Percentiles rank a stretch among this genome's conserved stretches.
phyloP scores from a whole-genome alignment of 2,329 filamentous ascomycete genomes.

The Xylaria sp. region DNA sequence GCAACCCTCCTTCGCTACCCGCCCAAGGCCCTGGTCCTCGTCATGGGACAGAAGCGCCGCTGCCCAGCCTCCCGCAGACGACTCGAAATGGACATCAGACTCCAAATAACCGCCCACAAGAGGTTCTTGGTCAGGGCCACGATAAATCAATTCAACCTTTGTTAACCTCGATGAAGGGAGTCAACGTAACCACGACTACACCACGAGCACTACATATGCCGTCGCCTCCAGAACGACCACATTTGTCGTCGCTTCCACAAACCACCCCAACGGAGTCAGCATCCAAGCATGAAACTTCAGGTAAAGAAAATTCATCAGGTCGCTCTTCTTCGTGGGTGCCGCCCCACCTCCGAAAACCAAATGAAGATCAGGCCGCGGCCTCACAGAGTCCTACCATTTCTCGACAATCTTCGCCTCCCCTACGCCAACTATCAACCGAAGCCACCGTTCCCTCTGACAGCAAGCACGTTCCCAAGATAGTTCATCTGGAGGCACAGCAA shows the following conservation, averaged over 20 bases:
- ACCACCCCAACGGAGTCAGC: neutral
- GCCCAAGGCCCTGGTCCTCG: neutral
- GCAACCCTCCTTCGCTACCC: neutral
- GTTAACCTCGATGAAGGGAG: neutral
- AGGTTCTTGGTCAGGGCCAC: neutral
- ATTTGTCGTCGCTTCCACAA: neutral
- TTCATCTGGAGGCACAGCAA: neutral
- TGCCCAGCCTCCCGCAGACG: neutral
- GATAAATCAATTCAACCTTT: neutral
- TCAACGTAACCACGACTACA: neutral
- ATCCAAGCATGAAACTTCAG: neutral
- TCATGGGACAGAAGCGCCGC: neutral
- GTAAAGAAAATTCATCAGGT: neutral
- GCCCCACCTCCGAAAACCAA: slow-evolving; percentile 19
- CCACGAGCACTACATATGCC: neutral
- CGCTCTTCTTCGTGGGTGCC: slow-evolving; percentile 11
- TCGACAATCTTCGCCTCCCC: neutral
- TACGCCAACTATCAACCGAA: neutral
- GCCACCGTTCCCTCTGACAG: neutral
- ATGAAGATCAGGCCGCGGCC: neutral
- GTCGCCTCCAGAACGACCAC: neutral
- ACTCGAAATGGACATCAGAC: neutral
- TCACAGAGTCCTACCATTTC: neutral
- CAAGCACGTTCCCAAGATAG: neutral
- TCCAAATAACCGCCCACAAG: neutral